phyloP scores from a whole-genome alignment of 352 stramenopile species.

The Pythium phragmiticola region DNA sequence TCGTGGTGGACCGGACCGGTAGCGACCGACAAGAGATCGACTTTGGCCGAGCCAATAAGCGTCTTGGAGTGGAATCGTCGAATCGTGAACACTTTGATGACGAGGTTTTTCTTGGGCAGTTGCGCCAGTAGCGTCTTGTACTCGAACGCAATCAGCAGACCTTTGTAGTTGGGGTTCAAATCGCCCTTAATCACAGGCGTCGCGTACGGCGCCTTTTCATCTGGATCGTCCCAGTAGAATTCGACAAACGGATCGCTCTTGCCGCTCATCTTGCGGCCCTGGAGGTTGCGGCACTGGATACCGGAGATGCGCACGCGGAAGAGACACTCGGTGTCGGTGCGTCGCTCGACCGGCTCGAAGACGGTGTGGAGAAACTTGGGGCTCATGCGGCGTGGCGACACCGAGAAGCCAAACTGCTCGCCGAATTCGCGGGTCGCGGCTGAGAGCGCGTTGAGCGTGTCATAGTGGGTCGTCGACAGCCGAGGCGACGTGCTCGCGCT shows the following conservation, averaged over 20 bases:
- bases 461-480: slow-evolving; percentile 40
- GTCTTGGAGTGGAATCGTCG: slow-evolving; percentile 75
- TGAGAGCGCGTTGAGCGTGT: slow-evolving; percentile 74
- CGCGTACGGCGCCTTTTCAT: slow-evolving; percentile 65
- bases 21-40: slow-evolving; percentile 81
- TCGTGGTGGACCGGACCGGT: slow-evolving; percentile 87
- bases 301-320: slow-evolving; percentile 84
- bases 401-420: slow-evolving; percentile 51
- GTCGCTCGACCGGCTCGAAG: slow-evolving; percentile 64
- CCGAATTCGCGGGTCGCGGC: slow-evolving; percentile 75
- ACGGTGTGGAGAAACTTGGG: slow-evolving; percentile 67
- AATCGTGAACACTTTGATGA: slow-evolving; percentile 85
- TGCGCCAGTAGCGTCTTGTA: slow-evolving; percentile 67
- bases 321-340: slow-evolving; percentile 63
- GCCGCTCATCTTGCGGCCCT: slow-evolving; percentile 72
- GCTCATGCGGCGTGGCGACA: slow-evolving; percentile 39
- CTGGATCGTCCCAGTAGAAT: slow-evolving; percentile 83
- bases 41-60: slow-evolving; percentile 70
- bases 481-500: slow-evolving; percentile 48
- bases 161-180: slow-evolving; percentile 89
- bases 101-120: slow-evolving; percentile 55
- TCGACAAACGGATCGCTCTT: slow-evolving; percentile 88
- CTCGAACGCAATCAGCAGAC: slow-evolving; percentile 83
- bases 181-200: slow-evolving; percentile 86
- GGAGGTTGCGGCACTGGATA: slow-evolving; percentile 88